Percentiles rank a stretch among this genome's conserved stretches.
These are phyloP conservation scores for Nemania bipapillata DNA, from an alignment of 2,329 filamentous ascomycete genomes.

Conservation along the genomic window DNA sequence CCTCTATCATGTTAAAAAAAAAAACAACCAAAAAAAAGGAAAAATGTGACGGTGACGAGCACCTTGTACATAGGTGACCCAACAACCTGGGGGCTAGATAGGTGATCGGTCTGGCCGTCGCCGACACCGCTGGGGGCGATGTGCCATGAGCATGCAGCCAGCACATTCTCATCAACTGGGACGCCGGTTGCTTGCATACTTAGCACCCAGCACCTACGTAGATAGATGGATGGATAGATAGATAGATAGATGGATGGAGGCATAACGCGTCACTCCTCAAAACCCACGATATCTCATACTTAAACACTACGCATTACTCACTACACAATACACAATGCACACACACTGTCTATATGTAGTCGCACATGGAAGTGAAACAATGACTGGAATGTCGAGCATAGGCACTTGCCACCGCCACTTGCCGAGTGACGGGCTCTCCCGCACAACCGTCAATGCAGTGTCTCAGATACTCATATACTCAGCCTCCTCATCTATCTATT, in stretches of 20 bases:
- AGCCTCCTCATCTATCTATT: neutral
- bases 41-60: conserved; percentile 24
- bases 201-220: no score
- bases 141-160: conserved; percentile 4
- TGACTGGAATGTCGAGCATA: neutral
- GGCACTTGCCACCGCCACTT: no score
- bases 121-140: conserved; percentile 19
- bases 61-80: neutral
- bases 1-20: no score
- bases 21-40: neutral
- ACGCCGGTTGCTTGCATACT: conserved; percentile 4
- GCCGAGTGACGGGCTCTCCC: conserved; percentile 12
- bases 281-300: no score
- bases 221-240: no score
- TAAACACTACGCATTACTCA: no score
- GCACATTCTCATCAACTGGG: conserved; percentile 9
- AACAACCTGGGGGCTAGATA: conserved; percentile 17
- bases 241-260: no score
- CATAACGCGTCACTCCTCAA: no score
- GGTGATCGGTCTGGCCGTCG: conserved; percentile 10
- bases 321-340: no score
- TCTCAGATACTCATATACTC: no score
- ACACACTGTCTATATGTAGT: no score
- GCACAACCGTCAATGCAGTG: conserved; percentile 6
- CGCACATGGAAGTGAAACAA: conserved; percentile 17